These are phyloP conservation scores for Phialocephala sp. DNA, from an alignment of 2,329 filamentous ascomycete species.

Conservation along the genomic window DNA sequence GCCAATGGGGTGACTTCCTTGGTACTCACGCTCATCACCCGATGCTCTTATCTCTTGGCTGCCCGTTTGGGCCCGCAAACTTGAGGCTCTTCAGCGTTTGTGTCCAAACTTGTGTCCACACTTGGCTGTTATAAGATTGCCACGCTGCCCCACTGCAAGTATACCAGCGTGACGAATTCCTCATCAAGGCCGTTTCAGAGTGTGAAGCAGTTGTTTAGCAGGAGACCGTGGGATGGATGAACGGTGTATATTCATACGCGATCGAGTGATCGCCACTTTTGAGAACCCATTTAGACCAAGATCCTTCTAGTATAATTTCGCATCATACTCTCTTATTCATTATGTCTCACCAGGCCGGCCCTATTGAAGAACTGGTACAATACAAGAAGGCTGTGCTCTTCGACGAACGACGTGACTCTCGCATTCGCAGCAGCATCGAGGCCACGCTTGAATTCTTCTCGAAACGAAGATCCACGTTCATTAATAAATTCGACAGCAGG, in stretches of 20 bases:
- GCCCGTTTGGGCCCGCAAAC: conserved; percentile 12
- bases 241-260: conserved; percentile 15
- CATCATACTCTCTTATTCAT: conserved; percentile 11
- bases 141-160: conserved; percentile 22
- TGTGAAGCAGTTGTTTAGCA: conserved; percentile 24
- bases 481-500: conserved; percentile 27
- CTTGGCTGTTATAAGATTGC: conserved; percentile 30
- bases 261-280: conserved; percentile 12
- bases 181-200: conserved; percentile 25
- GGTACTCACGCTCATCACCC: conserved; percentile 12
- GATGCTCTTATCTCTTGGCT: conserved; percentile 31
- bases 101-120: conserved; percentile 25
- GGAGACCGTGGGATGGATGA: conserved; percentile 20
- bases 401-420: conserved; percentile 33
- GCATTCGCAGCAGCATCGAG: conserved; percentile 34
- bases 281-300: conserved; percentile 8
- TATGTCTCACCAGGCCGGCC: conserved; percentile 32
- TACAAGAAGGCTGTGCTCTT: conserved; percentile 34
- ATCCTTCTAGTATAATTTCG: conserved; percentile 17
- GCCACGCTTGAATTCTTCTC: conserved; percentile 33
- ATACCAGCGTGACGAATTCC: conserved; percentile 16
- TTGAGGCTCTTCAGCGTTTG: conserved; percentile 30
- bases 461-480: conserved; percentile 21
- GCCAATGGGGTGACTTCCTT: conserved; percentile 26
- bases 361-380: conserved; percentile 31